Evolutionary conservation across 768 basidiomycete genomes (phyloP).

Genomic region (Leccinum obscurum): DNA sequence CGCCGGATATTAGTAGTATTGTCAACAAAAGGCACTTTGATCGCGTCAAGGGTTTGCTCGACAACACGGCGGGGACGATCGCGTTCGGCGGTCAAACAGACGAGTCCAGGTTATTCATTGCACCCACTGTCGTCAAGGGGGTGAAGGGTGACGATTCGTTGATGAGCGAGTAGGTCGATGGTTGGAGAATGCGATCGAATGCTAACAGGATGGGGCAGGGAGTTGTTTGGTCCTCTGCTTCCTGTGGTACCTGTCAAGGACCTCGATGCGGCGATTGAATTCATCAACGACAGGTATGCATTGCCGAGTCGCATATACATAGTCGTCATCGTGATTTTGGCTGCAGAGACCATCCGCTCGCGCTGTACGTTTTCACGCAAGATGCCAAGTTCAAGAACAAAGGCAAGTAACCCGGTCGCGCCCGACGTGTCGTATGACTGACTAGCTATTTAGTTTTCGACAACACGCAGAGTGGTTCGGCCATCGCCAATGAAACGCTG

Average conservation of each 20-base stretch:
- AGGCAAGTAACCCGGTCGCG: constrained; percentile 41
- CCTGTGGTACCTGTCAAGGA: constrained; percentile 70
- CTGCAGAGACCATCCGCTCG: constrained; percentile 68
- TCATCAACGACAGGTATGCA: constrained; percentile 60
- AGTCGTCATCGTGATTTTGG: not conserved
- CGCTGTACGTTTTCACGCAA: constrained; percentile 75
- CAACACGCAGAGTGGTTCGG: constrained; percentile 71
- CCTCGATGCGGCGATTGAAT: constrained; percentile 69
- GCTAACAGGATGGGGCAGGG: constrained; percentile 42
- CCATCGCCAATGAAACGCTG: constrained; percentile 69
- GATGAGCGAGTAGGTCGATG: constrained; percentile 67
- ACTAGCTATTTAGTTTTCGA: constrained; percentile 50
- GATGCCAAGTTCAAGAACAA: constrained; percentile 60
- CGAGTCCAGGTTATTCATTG: constrained; percentile 58
- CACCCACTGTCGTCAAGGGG: constrained; percentile 71
- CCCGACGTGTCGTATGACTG: not conserved
- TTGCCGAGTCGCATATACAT: not conserved
- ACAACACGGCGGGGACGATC: constrained; percentile 65
- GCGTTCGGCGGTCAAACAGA: constrained; percentile 65
- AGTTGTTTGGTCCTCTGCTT: constrained; percentile 83
- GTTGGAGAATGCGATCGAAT: not conserved
- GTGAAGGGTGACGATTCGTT: constrained; percentile 65
- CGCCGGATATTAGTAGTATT: constrained; percentile 51
- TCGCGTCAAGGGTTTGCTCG: constrained; percentile 61
- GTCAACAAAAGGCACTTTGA: constrained; percentile 52